Evolutionary conservation across 331 rosid genomes (phyloP).

Genomic region (Acacia pycnantha): DNA sequence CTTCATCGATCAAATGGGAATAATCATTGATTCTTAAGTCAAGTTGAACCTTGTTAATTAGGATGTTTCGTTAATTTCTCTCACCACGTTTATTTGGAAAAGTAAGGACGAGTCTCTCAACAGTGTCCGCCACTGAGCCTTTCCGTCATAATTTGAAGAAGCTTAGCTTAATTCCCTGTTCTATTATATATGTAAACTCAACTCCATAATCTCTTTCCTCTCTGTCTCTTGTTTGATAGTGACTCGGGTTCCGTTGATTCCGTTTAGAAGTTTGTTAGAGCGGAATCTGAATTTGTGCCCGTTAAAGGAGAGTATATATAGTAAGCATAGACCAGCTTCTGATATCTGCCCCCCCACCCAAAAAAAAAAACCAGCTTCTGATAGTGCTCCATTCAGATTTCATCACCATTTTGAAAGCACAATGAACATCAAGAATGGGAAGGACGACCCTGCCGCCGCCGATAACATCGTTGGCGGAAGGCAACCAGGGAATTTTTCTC

Average conservation of each 20-base stretch:
- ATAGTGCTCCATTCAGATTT: constrained; percentile 12
- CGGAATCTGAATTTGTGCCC: not conserved
- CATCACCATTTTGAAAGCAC: constrained; percentile 17
- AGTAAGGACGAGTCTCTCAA: not conserved
- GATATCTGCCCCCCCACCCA: not conserved
- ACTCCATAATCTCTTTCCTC: not conserved
- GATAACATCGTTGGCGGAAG: constrained; percentile 31
- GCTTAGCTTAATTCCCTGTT: not conserved
- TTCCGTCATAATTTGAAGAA: not conserved
- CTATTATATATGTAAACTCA: not conserved
- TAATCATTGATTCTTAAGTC: not conserved
- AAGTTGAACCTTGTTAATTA: not conserved
- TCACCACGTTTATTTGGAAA: not conserved
- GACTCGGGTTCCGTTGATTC: not conserved
- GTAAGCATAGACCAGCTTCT: not conserved
- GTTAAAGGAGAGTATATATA: not conserved
- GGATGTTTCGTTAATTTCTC: not conserved
- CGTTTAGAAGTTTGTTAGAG: not conserved
- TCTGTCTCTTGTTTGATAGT: not conserved
- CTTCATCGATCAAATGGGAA: not conserved
- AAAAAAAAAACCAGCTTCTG: not conserved
- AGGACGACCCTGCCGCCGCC: constrained; percentile 39
- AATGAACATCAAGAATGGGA: constrained; percentile 68
- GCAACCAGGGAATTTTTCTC: constrained; percentile 41
- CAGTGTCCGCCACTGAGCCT: not conserved